A percentile compares a stretch with the other conserved stretches of the same genome.
These are phyloP conservation scores for Exserohilum rostratum DNA, from an alignment of 2,329 filamentous ascomycete genomes.

Conservation along the genomic window DNA sequence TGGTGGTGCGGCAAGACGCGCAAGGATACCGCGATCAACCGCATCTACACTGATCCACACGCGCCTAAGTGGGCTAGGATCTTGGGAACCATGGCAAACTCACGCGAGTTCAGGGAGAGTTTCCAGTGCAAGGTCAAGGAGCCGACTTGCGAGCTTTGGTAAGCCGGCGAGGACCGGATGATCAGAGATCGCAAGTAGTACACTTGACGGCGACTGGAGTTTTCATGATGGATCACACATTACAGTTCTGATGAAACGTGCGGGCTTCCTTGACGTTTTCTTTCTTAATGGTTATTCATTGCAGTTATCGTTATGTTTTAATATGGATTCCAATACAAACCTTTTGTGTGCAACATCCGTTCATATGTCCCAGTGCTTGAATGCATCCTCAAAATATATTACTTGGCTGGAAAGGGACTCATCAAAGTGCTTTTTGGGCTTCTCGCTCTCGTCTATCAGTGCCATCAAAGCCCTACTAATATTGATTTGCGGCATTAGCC, in stretches of 20 bases:
- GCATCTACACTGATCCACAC: conserved; percentile 69
- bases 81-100: conserved; percentile 69
- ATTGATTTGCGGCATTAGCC: too few relatives aligned
- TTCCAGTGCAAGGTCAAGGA: conserved; percentile 70
- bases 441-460: too few relatives aligned
- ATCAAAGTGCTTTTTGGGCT: too few relatives aligned
- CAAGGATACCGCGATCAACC: conserved; percentile 62
- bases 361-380: too few relatives aligned
- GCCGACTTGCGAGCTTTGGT: conserved; percentile 74
- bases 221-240: background rate
- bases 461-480: too few relatives aligned
- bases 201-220: background rate
- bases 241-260: background rate
- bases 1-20: conserved; percentile 71
- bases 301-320: too few relatives aligned
- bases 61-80: conserved; percentile 65
- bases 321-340: too few relatives aligned
- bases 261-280: background rate
- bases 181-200: background rate
- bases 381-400: too few relatives aligned
- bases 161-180: conserved; percentile 18
- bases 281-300: too few relatives aligned
- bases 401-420: too few relatives aligned
- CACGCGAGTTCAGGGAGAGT: conserved; percentile 68
- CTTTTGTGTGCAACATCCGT: too few relatives aligned